Conservation (phyloP, 2,329 filamentous ascomycete genomes). For the Botrytis galanthina region DNA sequence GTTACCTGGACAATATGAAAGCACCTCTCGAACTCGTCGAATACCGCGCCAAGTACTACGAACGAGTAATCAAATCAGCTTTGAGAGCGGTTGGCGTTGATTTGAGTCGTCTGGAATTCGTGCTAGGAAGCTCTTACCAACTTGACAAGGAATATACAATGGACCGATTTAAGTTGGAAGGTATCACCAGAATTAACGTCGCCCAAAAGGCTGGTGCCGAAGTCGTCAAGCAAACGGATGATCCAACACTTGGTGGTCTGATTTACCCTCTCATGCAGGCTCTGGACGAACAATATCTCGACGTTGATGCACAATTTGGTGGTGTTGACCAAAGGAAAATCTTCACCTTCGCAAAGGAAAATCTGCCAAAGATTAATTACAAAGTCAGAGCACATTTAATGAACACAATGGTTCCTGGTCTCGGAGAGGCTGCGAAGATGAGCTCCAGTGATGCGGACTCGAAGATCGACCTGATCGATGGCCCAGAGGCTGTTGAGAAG, state of each 20-base stretch:
- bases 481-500: slow-evolving; percentile 18
- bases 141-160: slow-evolving; percentile 71
- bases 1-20: slow-evolving; percentile 80
- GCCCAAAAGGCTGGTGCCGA: slow-evolving; percentile 90
- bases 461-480: slow-evolving; percentile 20
- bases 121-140: slow-evolving; percentile 83
- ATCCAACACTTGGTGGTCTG: slow-evolving; percentile 69
- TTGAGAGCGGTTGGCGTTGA: slow-evolving; percentile 61
- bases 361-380: slow-evolving; percentile 83
- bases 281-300: slow-evolving; percentile 56
- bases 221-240: slow-evolving; percentile 75
- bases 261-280: slow-evolving; percentile 76
- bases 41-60: slow-evolving; percentile 78
- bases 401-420: slow-evolving; percentile 86
- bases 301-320: slow-evolving; percentile 85
- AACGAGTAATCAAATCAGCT: slow-evolving; percentile 64
- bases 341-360: slow-evolving; percentile 81
- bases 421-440: slow-evolving; percentile 82
- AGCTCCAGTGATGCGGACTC: slow-evolving; percentile 58
- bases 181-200: slow-evolving; percentile 37
- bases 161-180: slow-evolving; percentile 76
- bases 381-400: slow-evolving; percentile 67
- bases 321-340: slow-evolving; percentile 86
- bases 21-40: slow-evolving; percentile 86
- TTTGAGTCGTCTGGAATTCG: slow-evolving; percentile 76